Percentiles rank a stretch among this genome's conserved stretches.
These are phyloP conservation scores for Amaranthus cruentus DNA, from an alignment of 148 eudicot species.

Conservation along the genomic window DNA sequence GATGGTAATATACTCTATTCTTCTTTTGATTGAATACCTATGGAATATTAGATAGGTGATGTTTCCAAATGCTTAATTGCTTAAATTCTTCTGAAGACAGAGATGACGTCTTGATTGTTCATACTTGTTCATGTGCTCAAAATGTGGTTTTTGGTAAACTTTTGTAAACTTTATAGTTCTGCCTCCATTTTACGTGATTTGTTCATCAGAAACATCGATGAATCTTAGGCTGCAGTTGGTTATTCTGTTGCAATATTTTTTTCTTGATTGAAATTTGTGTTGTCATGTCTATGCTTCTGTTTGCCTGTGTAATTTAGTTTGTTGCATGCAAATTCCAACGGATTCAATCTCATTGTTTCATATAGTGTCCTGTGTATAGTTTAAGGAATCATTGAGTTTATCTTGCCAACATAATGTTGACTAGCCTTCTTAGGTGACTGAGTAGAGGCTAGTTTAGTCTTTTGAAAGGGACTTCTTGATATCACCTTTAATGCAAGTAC, in stretches of 20 bases:
- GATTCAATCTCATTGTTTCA: too few relatives aligned
- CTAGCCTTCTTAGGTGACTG: too few relatives aligned
- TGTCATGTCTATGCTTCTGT: not conserved
- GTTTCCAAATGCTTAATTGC: conserved; percentile 7
- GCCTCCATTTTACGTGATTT: not conserved
- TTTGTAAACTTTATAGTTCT: not conserved
- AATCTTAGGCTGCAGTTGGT: too few relatives aligned
- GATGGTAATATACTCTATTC: conserved; percentile 49
- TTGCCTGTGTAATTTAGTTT: not conserved
- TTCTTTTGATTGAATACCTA: not conserved
- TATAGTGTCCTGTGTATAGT: too few relatives aligned
- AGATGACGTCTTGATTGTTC: not conserved
- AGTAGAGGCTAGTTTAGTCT: too few relatives aligned
- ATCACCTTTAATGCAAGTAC: too few relatives aligned
- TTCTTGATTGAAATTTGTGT: not conserved
- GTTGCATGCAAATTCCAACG: too few relatives aligned
- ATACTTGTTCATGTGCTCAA: not conserved
- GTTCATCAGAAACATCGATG: too few relatives aligned
- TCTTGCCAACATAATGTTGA: too few relatives aligned
- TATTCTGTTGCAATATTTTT: too few relatives aligned
- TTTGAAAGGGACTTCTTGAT: too few relatives aligned
- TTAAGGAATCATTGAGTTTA: too few relatives aligned
- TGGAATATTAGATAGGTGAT: not conserved
- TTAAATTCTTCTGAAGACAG: not conserved
- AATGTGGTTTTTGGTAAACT: not conserved